Percentiles rank a stretch among this genome's conserved stretches.
phyloP scores from a whole-genome alignment of 2,329 filamentous ascomycete species.

The Penicillium sp. region DNA sequence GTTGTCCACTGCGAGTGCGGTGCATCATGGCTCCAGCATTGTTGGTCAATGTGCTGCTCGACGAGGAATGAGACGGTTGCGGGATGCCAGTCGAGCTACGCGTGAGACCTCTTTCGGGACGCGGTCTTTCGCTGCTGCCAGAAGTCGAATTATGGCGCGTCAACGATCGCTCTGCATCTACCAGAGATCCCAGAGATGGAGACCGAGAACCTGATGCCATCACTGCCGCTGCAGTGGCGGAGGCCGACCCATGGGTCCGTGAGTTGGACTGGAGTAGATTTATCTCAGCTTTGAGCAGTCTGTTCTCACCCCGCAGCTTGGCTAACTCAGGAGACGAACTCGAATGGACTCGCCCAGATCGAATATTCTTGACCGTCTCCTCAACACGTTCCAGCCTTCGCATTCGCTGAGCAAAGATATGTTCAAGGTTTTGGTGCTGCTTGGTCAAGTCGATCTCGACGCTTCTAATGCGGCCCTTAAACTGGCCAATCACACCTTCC shows the following conservation, averaged over 20 bases:
- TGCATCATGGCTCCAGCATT: constrained; percentile 27
- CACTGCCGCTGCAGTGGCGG: constrained; percentile 40
- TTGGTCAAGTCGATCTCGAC: constrained; percentile 90
- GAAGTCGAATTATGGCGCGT: constrained; percentile 56
- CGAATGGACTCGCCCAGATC: constrained; percentile 31
- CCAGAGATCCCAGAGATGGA: constrained; percentile 23
- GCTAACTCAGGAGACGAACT: constrained; percentile 53
- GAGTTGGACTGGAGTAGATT: constrained; percentile 68
- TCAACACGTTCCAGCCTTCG: constrained; percentile 89
- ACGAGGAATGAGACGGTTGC: constrained; percentile 35
- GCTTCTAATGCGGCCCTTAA: constrained; percentile 73
- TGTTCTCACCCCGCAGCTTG: constrained; percentile 60
- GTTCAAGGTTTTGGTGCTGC: constrained; percentile 84
- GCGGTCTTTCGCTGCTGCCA: constrained; percentile 36
- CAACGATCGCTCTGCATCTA: constrained; percentile 44
- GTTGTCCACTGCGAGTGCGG: constrained; percentile 22
- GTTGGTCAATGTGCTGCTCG: constrained; percentile 32
- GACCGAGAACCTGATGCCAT: constrained; percentile 21
- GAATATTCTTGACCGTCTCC: constrained; percentile 66
- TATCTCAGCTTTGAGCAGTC: constrained; percentile 59
- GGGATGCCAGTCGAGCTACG: constrained; percentile 36
- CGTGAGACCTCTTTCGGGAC: constrained; percentile 29
- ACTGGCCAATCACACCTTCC: constrained; percentile 72
- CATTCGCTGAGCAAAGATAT: constrained; percentile 70
- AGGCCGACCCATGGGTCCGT: constrained; percentile 51